phyloP scores from a whole-genome alignment of 192 early-diverging fungal genomes.

The Backusella australiensis region DNA sequence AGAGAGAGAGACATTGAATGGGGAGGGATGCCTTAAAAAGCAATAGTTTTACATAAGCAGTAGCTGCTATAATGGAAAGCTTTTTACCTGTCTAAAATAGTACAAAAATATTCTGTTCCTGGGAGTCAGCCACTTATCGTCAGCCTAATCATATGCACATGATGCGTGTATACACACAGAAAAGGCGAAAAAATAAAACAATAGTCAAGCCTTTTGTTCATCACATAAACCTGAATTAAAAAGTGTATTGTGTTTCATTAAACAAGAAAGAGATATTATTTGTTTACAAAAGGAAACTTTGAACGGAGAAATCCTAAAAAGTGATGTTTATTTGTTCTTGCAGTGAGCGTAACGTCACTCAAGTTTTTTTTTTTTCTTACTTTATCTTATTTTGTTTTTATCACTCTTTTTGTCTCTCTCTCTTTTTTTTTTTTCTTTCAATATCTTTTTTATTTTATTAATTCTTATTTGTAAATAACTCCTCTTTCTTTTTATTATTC shows the following conservation, averaged over 20 bases:
- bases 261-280: neutral
- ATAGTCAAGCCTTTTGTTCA: too few species aligned
- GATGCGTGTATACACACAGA: neutral
- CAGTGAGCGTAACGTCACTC: constrained; percentile 4
- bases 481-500: neutral
- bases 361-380: neutral
- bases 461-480: neutral
- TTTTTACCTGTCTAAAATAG: neutral
- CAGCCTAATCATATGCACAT: neutral
- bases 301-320: constrained; percentile 4
- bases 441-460: neutral
- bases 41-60: neutral
- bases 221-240: neutral
- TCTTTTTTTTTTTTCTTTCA: neutral
- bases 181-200: neutral
- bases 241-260: neutral
- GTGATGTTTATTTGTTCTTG: neutral
- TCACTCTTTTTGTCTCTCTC: neutral
- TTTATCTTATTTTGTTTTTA: neutral
- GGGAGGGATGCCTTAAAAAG: neutral
- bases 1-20: neutral
- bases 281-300: constrained; percentile 10
- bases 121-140: neutral
- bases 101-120: neutral
- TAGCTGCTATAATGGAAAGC: neutral